phyloP scores from a whole-genome alignment of 768 basidiomycete species.

The Suillus occidentalis region DNA sequence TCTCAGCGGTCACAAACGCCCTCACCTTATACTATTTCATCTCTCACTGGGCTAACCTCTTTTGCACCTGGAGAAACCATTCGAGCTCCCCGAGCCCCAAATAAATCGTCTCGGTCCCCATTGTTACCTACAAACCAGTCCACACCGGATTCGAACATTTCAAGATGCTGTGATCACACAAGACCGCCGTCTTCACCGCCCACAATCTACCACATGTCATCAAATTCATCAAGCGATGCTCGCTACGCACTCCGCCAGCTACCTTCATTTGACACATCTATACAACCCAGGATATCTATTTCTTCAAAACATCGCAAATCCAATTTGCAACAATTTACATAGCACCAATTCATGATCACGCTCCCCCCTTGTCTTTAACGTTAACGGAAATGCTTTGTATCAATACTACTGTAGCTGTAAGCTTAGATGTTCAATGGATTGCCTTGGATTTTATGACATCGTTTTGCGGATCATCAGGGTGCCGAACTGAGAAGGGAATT shows the following conservation, averaged over 20 bases:
- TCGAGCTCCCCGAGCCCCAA: constrained; percentile 30
- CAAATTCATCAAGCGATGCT: neutral
- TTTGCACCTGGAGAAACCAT: constrained; percentile 42
- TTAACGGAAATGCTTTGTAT: constrained; percentile 12
- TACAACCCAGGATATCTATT: neutral
- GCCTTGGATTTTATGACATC: neutral
- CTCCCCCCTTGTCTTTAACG: neutral
- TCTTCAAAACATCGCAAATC: neutral
- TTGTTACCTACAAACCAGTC: constrained; percentile 28
- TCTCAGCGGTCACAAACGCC: constrained; percentile 7
- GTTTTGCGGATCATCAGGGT: neutral
- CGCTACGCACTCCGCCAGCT: constrained; percentile 12
- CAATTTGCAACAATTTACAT: neutral
- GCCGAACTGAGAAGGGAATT: neutral
- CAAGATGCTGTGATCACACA: constrained; percentile 11
- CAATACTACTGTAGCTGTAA: constrained; percentile 13
- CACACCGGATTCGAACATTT: constrained; percentile 11
- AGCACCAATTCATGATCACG: neutral
- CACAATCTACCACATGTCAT: neutral
- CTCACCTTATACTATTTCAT: constrained; percentile 33
- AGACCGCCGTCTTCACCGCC: neutral
- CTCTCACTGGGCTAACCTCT: constrained; percentile 36
- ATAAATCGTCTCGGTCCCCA: constrained; percentile 21
- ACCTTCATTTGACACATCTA: constrained; percentile 11
- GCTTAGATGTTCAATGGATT: neutral